Conservation (phyloP, 176 grass and related monocot genomes). For the Bolboschoenus planiculmis region DNA sequence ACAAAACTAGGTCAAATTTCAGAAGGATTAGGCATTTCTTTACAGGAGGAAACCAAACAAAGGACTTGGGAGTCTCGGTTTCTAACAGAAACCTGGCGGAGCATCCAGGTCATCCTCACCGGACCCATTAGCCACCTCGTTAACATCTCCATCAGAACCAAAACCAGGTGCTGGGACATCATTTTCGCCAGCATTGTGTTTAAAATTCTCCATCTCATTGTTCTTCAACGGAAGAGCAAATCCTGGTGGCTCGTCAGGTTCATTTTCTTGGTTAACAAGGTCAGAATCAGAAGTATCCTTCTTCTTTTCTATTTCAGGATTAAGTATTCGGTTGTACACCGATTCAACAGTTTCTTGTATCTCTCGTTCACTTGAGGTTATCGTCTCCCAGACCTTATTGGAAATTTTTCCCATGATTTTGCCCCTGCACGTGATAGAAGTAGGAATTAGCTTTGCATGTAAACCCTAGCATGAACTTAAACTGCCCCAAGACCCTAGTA, state of each 20-base stretch:
- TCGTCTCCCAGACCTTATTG: slow-evolving; percentile 1
- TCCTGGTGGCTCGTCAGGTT: slow-evolving; percentile 18
- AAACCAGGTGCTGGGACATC: slow-evolving; percentile 5
- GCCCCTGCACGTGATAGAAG: not conserved
- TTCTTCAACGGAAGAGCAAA: not conserved
- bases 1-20: not conserved
- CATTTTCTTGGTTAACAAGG: slow-evolving; percentile 6
- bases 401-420: slow-evolving; percentile 22
- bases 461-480: not conserved
- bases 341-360: slow-evolving; percentile 9
- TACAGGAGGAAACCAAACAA: not conserved
- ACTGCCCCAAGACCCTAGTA: not conserved
- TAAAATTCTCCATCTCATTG: not conserved
- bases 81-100: slow-evolving; percentile 17
- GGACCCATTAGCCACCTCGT: not conserved
- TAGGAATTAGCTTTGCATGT: slow-evolving; percentile 10
- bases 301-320: slow-evolving; percentile 10
- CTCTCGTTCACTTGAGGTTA: slow-evolving; percentile 13
- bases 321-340: slow-evolving; percentile 6
- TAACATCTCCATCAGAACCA: not conserved
- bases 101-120: slow-evolving; percentile 17
- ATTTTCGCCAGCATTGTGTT: not conserved
- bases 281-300: not conserved
- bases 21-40: not conserved
- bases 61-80: not conserved